These are phyloP conservation scores for Monosporozyma siamensis DNA, from an alignment of 805 yeast genomes.

Conservation along the genomic window DNA sequence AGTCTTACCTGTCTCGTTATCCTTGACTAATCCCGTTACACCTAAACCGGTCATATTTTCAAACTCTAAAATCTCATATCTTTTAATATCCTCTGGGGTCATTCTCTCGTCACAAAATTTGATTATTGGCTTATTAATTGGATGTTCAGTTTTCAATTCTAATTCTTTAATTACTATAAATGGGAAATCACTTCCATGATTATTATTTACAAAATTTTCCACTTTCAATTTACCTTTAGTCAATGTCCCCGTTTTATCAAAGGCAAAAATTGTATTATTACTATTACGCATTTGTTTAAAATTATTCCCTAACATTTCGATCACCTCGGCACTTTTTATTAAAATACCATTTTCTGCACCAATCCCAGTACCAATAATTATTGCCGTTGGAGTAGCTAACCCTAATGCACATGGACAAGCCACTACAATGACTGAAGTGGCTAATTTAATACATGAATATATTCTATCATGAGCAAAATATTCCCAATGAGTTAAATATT, in stretches of 20 bases:
- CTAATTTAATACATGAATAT: conserved; percentile 51
- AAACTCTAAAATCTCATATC: conserved; percentile 13
- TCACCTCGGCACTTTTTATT: conserved; percentile 85
- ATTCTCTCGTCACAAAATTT: conserved; percentile 24
- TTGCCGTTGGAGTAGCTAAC: conserved; percentile 95
- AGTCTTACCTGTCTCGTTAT: conserved; percentile 9
- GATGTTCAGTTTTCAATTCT: conserved; percentile 77
- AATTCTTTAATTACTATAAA: conserved; percentile 27
- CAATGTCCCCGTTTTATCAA: conserved; percentile 59
- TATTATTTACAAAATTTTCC: conserved; percentile 21
- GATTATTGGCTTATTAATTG: conserved; percentile 67
- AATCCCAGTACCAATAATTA: conserved; percentile 97
- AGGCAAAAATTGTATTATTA: too few species aligned
- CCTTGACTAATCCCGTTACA: conserved; percentile 10
- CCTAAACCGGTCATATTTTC: conserved; percentile 35
- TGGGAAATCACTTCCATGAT: too few species aligned
- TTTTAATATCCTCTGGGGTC: background rate
- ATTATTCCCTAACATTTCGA: conserved; percentile 62
- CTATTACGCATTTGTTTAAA: conserved; percentile 9
- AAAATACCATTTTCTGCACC: conserved; percentile 86
- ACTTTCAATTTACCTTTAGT: conserved; percentile 75
- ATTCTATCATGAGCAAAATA: conserved; percentile 13
- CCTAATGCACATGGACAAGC: conserved; percentile 99
- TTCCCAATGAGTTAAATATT: background rate
- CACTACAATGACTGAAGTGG: conserved; percentile 88